Evolutionary conservation across 495 filamentous ascomycete species (phyloP), one percentile per base, ranked within the genome.

Genomic region (Darksidea phi): DNA sequence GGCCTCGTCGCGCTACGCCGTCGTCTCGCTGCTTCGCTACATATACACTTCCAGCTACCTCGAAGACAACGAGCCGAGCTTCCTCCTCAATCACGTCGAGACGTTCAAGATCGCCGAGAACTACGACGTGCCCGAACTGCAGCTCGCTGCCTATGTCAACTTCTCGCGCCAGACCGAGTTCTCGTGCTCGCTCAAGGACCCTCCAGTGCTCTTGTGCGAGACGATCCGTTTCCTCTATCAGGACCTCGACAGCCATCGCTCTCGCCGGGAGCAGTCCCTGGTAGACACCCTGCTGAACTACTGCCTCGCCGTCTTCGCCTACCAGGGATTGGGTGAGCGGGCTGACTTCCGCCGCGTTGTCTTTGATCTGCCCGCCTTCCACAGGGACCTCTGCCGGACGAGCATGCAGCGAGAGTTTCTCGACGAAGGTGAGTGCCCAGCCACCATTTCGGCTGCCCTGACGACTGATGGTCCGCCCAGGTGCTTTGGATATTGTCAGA

Each of bases 201-300:
- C 68, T 17, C 70, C 70, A 7, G 42, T 64, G 36, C 66, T 65
- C 21, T 59, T 75, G 0, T 73, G 67, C 43, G 56, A 46, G 42
- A 67, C 66, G n/a, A 70, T 73, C 34, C 36, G 53, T 0, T 75
- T 66, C 55, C 41, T 70, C 23, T 75, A 73, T 58, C 41, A 49
- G 54, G 53, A 73, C 24, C 59, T 70, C 6, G 21, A 20, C 11
- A 34, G 58, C 11, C 43, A 66, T 17, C 51, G 69, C 4, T 24
- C 25, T 6, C 32, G 58, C 15, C 43, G 61, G 36, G 52, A 70
- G 8, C 48, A 67, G 32, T 20, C 38, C 1, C 46, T 75, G 3
- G 48, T 71, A 11, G 65, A 74, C 17, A 58, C 63, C 0, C 63
- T 75, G 12, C 25, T 71, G 23, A 61, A 71, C 38, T 75, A 72